These are phyloP conservation scores for Psilocybe sp. DNA, from an alignment of 768 basidiomycete genomes.

Conservation along the genomic window DNA sequence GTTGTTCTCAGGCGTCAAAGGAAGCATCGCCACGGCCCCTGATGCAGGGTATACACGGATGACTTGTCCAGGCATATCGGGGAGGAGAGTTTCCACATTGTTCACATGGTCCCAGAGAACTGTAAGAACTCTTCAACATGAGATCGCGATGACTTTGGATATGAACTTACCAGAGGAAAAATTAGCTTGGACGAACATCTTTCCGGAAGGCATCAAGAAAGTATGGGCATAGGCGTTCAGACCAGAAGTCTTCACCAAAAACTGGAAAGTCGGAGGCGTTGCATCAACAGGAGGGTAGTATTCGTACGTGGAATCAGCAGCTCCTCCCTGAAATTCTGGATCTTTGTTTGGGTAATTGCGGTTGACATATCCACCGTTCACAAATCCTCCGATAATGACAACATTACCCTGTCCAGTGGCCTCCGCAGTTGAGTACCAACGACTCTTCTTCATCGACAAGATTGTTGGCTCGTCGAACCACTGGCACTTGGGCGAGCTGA, in stretches of 20 bases:
- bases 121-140: conserved; percentile 6
- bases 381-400: conserved; percentile 79
- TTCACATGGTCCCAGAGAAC: conserved; percentile 34
- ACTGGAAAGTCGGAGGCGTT: conserved; percentile 52
- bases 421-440: conserved; percentile 82
- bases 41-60: conserved; percentile 89
- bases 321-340: conserved; percentile 62
- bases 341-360: conserved; percentile 70
- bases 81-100: conserved; percentile 62
- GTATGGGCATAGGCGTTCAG: conserved; percentile 77
- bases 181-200: conserved; percentile 82
- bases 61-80: conserved; percentile 71
- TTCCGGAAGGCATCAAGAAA: conserved; percentile 73
- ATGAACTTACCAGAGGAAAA: conserved; percentile 61
- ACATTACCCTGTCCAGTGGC: conserved; percentile 73
- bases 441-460: conserved; percentile 63
- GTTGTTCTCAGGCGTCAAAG: conserved; percentile 85
- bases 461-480: conserved; percentile 70
- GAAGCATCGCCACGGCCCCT: conserved; percentile 86
- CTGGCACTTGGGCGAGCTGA: conserved; percentile 50
- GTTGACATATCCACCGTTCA: conserved; percentile 78
- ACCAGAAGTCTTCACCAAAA: conserved; percentile 71
- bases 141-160: background rate
- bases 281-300: conserved; percentile 67
- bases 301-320: conserved; percentile 79